A percentile compares a stretch with the other conserved stretches of the same genome.
Conservation (phyloP, 2,329 filamentous ascomycete genomes). For the Penicillium sp. region DNA sequence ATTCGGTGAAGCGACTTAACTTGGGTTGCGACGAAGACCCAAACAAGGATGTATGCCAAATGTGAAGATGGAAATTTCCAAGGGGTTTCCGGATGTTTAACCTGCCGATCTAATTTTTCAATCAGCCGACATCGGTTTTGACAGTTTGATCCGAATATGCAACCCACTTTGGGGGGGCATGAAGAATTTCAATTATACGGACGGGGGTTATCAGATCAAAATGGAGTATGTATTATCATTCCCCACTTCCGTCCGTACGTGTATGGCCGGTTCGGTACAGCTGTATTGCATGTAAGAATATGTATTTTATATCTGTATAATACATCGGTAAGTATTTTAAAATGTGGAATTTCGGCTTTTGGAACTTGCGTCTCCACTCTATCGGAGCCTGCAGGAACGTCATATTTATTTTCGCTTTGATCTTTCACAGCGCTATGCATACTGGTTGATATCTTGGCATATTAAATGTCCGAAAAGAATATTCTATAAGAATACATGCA, state of each 20-base stretch:
- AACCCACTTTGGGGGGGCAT: constrained; percentile 2
- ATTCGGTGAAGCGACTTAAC: constrained; percentile 3
- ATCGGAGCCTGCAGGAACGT: not conserved
- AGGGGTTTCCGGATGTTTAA: constrained; percentile 3
- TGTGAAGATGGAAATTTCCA: not conserved
- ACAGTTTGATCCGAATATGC: constrained; percentile 6
- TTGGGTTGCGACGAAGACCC: not conserved
- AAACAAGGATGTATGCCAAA: constrained; percentile 1
- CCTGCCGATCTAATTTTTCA: not conserved
- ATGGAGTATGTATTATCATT: not conserved
- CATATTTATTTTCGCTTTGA: too few relatives aligned
- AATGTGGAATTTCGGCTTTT: too few relatives aligned
- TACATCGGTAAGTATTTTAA: not conserved
- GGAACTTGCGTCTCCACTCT: not conserved
- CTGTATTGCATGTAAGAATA: fast-evolving
- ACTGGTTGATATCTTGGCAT: not conserved
- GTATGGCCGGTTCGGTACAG: not conserved
- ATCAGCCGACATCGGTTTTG: constrained; percentile 16
- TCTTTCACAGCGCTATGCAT: not conserved
- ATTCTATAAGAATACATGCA: not conserved
- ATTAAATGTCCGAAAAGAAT: not conserved
- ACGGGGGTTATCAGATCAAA: constrained; percentile 10
- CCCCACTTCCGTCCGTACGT: not conserved
- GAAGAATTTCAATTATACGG: constrained; percentile 6
- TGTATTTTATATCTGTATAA: not conserved